Evolutionary conservation across 176 grass and related monocot species (phyloP).

Genomic region (Echinochloa phyllopogon): DNA sequence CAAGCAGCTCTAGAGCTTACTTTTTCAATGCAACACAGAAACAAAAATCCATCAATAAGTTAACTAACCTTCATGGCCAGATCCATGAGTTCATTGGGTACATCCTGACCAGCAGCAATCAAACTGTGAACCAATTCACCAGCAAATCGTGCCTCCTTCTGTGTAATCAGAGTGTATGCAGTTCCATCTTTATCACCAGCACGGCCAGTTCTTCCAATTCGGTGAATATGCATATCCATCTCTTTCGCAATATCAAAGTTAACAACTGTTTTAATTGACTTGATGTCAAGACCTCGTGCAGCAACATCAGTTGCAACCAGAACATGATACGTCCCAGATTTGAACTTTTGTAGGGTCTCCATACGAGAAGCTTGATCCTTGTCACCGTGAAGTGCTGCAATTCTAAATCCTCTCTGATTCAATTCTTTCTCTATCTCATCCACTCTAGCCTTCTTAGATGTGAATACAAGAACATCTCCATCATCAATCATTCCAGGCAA

Average conservation of each 20-base stretch:
- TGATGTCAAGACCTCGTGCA: constrained; percentile 96
- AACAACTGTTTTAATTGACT: constrained; percentile 98
- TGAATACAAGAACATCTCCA: constrained; percentile 95
- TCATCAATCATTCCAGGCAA: constrained; percentile 91
- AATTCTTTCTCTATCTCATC: constrained; percentile 92
- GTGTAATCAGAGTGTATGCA: constrained; percentile 88
- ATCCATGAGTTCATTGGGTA: constrained; percentile 85
- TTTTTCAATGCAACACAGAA: neutral
- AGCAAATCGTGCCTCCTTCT: constrained; percentile 89
- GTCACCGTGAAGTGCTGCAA: constrained; percentile 95
- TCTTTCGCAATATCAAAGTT: constrained; percentile 97
- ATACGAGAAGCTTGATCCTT: constrained; percentile 98
- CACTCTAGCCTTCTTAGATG: constrained; percentile 85
- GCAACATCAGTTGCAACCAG: constrained; percentile 99
- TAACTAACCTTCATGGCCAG: constrained; percentile 96
- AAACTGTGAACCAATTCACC: constrained; percentile 94
- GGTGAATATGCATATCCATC: constrained; percentile 99
- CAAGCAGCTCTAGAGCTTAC: constrained; percentile 13
- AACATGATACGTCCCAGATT: constrained; percentile 92
- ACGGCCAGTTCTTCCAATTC: constrained; percentile 91
- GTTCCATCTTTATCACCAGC: constrained; percentile 99
- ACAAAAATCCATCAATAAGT: constrained; percentile 2
- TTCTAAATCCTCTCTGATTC: constrained; percentile 79
- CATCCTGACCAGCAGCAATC: constrained; percentile 86
- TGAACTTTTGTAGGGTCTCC: constrained; percentile 91